A percentile compares a stretch with the other conserved stretches of the same genome.
Evolutionary conservation across 2,329 filamentous ascomycete species (phyloP).

Genomic region (Raffaelea ambrosiae): DNA sequence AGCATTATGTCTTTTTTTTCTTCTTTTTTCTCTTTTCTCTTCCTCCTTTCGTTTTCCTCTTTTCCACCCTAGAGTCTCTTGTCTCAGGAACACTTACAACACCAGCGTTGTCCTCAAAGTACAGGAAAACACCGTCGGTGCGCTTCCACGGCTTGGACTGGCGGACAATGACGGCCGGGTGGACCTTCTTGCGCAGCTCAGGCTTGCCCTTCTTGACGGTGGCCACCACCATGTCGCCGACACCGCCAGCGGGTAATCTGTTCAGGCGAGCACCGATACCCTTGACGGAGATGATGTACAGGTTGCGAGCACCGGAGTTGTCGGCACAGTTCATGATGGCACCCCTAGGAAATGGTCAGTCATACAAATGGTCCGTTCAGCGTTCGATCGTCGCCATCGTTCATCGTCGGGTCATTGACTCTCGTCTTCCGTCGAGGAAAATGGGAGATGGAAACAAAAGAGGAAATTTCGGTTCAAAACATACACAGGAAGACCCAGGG

Average conservation of each 20-base stretch:
- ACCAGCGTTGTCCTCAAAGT: conserved; percentile 99
- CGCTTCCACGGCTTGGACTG: conserved; percentile 97
- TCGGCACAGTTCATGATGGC: conserved; percentile 99
- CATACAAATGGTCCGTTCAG: no score
- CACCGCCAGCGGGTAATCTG: conserved; percentile 92
- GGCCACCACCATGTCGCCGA: conserved; percentile 99
- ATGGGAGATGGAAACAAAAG: background rate
- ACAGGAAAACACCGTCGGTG: conserved; percentile 96
- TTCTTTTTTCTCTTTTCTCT: background rate
- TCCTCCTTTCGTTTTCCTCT: no score
- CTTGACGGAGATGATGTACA: conserved; percentile 99
- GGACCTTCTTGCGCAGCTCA: conserved; percentile 99
- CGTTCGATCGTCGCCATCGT: no score
- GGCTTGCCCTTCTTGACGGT: conserved; percentile 99
- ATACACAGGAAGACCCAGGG: conserved; percentile 99
- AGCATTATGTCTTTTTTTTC: background rate
- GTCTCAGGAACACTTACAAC: conserved; percentile 56
- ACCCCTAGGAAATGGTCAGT: conserved; percentile 60
- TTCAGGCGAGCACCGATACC: conserved; percentile 96
- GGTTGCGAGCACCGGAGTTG: conserved; percentile 97
- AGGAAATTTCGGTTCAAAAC: conserved; percentile 30
- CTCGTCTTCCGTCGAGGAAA: conserved; percentile 10
- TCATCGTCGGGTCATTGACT: background rate
- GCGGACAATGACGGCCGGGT: conserved; percentile 80
- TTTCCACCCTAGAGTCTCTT: no score